Conservation (phyloP, 129 eudicot genomes). For the Flaveria trinervia region DNA sequence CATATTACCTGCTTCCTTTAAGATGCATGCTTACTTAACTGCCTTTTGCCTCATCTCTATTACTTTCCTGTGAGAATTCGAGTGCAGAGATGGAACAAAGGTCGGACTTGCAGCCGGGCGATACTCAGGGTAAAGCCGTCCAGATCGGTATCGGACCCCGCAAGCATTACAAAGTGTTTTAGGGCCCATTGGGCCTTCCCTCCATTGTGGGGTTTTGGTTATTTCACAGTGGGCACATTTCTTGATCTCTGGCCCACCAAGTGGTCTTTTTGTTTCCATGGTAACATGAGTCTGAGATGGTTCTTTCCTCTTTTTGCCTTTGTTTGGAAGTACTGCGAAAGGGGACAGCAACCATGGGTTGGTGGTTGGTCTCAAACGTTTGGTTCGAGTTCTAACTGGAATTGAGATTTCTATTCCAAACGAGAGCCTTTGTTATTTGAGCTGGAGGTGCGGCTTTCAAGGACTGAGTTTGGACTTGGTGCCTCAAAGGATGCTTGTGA, state of each 20-base stretch:
- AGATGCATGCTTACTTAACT: constrained; percentile 17
- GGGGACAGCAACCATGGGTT: constrained; percentile 50
- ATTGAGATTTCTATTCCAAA: constrained; percentile 32
- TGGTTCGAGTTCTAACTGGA: constrained; percentile 59
- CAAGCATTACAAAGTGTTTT: constrained; percentile 87
- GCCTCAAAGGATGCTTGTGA: constrained; percentile 43
- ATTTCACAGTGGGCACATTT: constrained; percentile 74
- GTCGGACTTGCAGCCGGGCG: constrained; percentile 89
- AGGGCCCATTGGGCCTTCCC: constrained; percentile 85
- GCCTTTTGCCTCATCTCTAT: constrained; percentile 65
- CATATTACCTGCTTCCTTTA: constrained; percentile 29
- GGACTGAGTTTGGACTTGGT: constrained; percentile 70
- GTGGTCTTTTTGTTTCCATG: constrained; percentile 22
- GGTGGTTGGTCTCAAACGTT: constrained; percentile 48
- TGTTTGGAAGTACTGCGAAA: constrained; percentile 34
- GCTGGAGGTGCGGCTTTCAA: constrained; percentile 64
- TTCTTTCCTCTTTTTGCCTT: constrained; percentile 42
- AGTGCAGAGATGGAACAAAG: constrained; percentile 67
- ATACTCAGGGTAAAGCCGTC: constrained; percentile 79
- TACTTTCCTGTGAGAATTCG: constrained; percentile 77
- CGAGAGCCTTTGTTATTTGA: constrained; percentile 48
- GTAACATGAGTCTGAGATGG: constrained; percentile 19
- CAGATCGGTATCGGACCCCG: constrained; percentile 79
- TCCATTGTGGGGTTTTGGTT: constrained; percentile 88
- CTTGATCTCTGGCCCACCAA: constrained; percentile 29